These are phyloP conservation scores for Atalantia buxifolia DNA, from an alignment of 345 rosid genomes.

Conservation along the genomic window DNA sequence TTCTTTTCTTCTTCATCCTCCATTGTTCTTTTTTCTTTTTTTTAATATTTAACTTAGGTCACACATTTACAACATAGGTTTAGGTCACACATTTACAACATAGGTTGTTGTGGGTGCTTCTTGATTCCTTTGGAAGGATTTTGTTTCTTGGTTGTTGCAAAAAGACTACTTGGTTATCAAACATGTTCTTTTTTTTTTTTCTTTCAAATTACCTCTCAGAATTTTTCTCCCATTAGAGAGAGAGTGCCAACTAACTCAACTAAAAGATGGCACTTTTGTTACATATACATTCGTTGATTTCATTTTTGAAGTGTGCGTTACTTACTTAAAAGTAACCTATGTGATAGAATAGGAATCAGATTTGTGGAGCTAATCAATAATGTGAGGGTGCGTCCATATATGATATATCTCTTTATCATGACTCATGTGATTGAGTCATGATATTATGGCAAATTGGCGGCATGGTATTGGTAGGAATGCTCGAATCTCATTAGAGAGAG, in stretches of 20 bases:
- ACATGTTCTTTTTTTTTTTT: too few species aligned
- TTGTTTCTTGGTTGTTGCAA: not conserved
- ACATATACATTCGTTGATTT: not conserved
- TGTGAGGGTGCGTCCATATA: not conserved
- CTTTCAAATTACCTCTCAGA: too few species aligned
- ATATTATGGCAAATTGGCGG: too few species aligned
- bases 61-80: not conserved
- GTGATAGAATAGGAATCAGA: not conserved
- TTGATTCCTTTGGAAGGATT: not conserved
- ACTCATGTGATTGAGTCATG: too few species aligned
- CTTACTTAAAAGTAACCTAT: not conserved
- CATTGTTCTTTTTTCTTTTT: too few species aligned
- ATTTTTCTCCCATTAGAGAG: too few species aligned
- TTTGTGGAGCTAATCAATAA: not conserved
- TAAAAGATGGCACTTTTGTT: too few species aligned
- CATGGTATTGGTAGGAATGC: too few species aligned
- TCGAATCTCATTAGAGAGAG: too few species aligned
- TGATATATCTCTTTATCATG: too few species aligned
- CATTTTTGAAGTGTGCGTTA: not conserved
- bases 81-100: not conserved
- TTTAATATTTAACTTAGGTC: not conserved
- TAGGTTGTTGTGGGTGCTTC: not conserved
- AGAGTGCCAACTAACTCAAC: too few species aligned
- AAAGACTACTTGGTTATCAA: not conserved
- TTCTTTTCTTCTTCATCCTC: not conserved